These are phyloP conservation scores for Aspergillus versicolor DNA, from an alignment of 2,329 filamentous ascomycete species.

Conservation along the genomic window DNA sequence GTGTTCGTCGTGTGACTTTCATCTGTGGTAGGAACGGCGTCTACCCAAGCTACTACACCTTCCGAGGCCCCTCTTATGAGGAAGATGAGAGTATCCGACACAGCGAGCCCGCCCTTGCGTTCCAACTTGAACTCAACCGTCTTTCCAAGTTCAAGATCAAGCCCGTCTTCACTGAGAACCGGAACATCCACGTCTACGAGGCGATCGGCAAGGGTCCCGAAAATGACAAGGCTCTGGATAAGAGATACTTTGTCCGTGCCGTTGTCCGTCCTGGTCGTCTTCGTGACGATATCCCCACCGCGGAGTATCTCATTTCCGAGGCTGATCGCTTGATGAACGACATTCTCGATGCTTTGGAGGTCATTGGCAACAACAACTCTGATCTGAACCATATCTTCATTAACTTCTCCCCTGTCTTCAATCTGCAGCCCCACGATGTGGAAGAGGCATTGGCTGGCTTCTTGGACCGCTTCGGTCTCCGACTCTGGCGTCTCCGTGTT, in stretches of 20 bases:
- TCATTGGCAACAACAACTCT: constrained; percentile 98
- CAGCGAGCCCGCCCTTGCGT: constrained; percentile 91
- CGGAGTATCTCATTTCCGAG: constrained; percentile 96
- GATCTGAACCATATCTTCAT: constrained; percentile 99
- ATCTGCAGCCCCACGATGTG: constrained; percentile 82
- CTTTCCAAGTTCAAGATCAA: constrained; percentile 97
- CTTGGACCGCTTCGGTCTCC: constrained; percentile 91
- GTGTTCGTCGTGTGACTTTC: constrained; percentile 88
- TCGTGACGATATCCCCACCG: constrained; percentile 96
- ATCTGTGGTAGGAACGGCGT: constrained; percentile 94
- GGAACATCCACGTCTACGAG: constrained; percentile 98
- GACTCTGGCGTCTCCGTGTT: constrained; percentile 93
- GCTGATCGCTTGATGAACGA: constrained; percentile 96
- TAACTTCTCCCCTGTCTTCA: constrained; percentile 98
- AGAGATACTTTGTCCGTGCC: constrained; percentile 97
- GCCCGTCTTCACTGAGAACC: constrained; percentile 97
- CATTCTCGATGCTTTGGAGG: constrained; percentile 95
- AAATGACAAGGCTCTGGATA: constrained; percentile 68
- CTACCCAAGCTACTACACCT: constrained; percentile 97
- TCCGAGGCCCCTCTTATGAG: constrained; percentile 84
- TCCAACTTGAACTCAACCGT: constrained; percentile 94
- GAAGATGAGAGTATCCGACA: constrained; percentile 97
- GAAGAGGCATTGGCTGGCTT: constrained; percentile 92
- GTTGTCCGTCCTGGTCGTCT: constrained; percentile 92
- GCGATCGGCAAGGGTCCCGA: constrained; percentile 91